Percentiles rank a stretch among this genome's conserved stretches.
These are phyloP conservation scores for Saccharomycopsis lassenensis DNA, from an alignment of 805 yeast genomes.

Conservation along the genomic window DNA sequence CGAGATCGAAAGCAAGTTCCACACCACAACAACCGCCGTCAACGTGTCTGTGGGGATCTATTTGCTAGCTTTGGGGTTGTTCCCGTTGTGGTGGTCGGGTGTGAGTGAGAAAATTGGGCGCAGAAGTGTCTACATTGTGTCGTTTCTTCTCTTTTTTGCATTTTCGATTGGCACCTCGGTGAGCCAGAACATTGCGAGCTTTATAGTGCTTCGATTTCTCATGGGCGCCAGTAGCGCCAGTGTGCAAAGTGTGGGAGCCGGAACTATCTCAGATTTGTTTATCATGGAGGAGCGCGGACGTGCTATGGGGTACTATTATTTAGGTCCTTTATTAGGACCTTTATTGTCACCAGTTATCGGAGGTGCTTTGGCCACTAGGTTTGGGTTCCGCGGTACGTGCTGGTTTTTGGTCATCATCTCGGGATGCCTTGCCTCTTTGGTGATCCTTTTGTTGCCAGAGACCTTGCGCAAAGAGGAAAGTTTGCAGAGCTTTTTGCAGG, in stretches of 20 bases:
- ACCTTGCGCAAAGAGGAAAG: constrained; percentile 59
- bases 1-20: constrained; percentile 40
- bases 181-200: constrained; percentile 45
- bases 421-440: constrained; percentile 37
- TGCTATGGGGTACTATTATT: constrained; percentile 69
- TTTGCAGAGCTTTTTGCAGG: constrained; percentile 35
- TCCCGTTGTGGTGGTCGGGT: constrained; percentile 86
- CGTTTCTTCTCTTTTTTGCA: constrained; percentile 50
- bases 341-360: constrained; percentile 71
- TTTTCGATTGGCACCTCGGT: constrained; percentile 67
- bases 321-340: constrained; percentile 79
- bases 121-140: constrained; percentile 57
- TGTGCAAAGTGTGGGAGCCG: constrained; percentile 86
- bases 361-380: constrained; percentile 55
- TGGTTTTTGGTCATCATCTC: constrained; percentile 70
- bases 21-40: constrained; percentile 49
- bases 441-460: constrained; percentile 63
- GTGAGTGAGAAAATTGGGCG: constrained; percentile 69
- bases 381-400: constrained; percentile 88
- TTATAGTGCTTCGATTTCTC: constrained; percentile 59
- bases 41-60: constrained; percentile 77
- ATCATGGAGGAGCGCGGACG: constrained; percentile 58
- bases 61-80: constrained; percentile 59
- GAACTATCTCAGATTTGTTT: constrained; percentile 69
- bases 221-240: constrained; percentile 77